phyloP scores from a whole-genome alignment of 495 filamentous ascomycete species.

The Penicillium diatomitis region DNA sequence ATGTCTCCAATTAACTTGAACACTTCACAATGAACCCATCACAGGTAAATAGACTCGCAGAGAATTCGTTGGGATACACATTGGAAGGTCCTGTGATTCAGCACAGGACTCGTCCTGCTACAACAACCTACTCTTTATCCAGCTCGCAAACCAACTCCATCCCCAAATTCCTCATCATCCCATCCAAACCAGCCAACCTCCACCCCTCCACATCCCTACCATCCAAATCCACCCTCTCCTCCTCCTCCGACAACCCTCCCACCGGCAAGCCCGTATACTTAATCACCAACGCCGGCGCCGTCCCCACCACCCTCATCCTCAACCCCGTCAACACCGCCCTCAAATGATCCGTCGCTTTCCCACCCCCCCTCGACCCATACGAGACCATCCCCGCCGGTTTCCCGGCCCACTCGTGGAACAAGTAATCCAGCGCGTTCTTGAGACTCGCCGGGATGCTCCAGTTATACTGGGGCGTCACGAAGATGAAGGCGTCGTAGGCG shows the following conservation, averaged over 20 bases:
- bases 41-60: no score
- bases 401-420: constrained; percentile 49
- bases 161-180: constrained; percentile 23
- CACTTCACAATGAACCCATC: no score
- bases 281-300: constrained; percentile 12
- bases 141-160: constrained; percentile 23
- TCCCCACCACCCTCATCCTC: constrained; percentile 17
- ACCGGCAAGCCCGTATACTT: constrained; percentile 17
- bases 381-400: constrained; percentile 48
- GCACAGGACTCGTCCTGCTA: no score
- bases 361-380: constrained; percentile 45
- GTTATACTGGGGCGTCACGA: constrained; percentile 50
- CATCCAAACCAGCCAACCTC: constrained; percentile 16
- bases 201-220: constrained; percentile 16
- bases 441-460: constrained; percentile 44
- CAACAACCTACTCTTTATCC: constrained; percentile 9
- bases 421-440: constrained; percentile 57
- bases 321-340: constrained; percentile 11
- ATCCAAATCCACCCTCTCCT: constrained; percentile 15
- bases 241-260: constrained; percentile 9
- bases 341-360: constrained; percentile 24
- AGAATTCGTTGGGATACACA: no score
- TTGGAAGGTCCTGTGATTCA: no score
- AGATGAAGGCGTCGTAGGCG: constrained; percentile 43
- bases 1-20: no score